Conservation (phyloP, 306 rosid species). For the Rubus idaeus region DNA sequence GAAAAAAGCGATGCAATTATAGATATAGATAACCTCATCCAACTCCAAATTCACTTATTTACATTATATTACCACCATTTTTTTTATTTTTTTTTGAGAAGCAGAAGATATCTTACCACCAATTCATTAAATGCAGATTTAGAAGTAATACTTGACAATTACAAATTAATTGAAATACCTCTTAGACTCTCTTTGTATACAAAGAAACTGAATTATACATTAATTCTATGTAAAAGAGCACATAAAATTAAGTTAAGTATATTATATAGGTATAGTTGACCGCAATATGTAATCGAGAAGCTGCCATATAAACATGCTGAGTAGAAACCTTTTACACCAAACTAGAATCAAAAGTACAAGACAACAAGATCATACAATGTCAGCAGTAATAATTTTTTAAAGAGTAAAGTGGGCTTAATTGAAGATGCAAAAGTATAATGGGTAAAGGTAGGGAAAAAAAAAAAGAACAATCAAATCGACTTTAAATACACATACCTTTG, state of each 20-base stretch:
- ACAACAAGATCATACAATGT: neutral
- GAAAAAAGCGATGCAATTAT: neutral
- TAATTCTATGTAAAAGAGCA: neutral
- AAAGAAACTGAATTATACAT: neutral
- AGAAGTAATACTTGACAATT: neutral
- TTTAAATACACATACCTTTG: conserved; percentile 52
- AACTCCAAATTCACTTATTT: neutral
- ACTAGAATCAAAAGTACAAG: neutral
- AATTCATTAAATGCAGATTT: neutral
- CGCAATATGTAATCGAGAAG: neutral
- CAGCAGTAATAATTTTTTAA: neutral
- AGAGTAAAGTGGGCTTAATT: neutral
- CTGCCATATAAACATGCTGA: neutral
- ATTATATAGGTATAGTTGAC: no score
- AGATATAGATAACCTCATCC: neutral
- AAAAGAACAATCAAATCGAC: neutral
- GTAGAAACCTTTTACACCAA: neutral
- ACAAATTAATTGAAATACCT: neutral
- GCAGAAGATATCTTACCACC: neutral
- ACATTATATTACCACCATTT: neutral
- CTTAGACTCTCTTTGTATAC: neutral
- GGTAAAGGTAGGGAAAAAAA: neutral
- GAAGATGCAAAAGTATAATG: neutral
- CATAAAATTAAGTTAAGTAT: neutral
- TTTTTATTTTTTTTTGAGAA: no score